Conservation (phyloP, 441 rosid genomes). For the Erodium trifolium region DNA sequence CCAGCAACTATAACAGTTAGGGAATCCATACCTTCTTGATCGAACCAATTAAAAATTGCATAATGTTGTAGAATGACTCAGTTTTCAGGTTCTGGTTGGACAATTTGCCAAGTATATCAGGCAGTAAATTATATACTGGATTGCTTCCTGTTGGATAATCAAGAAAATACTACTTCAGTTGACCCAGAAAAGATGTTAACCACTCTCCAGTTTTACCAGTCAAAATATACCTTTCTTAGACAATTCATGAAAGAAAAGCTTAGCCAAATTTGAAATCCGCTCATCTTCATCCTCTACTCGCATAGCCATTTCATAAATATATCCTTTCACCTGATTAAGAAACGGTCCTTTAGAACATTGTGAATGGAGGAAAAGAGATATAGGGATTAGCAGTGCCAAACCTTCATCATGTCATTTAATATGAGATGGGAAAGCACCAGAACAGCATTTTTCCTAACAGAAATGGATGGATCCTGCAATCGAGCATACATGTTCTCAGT, state of each 20-base stretch:
- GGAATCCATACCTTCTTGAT: conserved; percentile 65
- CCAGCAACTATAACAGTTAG: conserved; percentile 18
- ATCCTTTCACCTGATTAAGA: conserved; percentile 78
- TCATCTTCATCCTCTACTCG: conserved; percentile 81
- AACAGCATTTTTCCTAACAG: conserved; percentile 97
- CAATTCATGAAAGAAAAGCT: conserved; percentile 84
- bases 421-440: conserved; percentile 98
- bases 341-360: conserved; percentile 20
- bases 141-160: conserved; percentile 62
- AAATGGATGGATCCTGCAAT: conserved; percentile 61
- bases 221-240: conserved; percentile 76
- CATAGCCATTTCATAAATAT: conserved; percentile 88
- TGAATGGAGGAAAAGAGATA: background rate
- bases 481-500: conserved; percentile 92
- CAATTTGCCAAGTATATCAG: conserved; percentile 87
- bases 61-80: conserved; percentile 78
- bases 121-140: conserved; percentile 90
- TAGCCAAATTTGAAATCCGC: conserved; percentile 85
- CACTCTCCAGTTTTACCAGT: background rate
- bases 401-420: conserved; percentile 99
- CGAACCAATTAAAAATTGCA: conserved; percentile 95
- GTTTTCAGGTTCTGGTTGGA: conserved; percentile 67
- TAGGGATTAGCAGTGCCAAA: conserved; percentile 25
- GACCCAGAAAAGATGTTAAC: background rate
- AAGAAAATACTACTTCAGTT: conserved; percentile 17